Base-by-base conservation (phyloP, 164 flowering plant species). In the Stephania japonica region DNA sequence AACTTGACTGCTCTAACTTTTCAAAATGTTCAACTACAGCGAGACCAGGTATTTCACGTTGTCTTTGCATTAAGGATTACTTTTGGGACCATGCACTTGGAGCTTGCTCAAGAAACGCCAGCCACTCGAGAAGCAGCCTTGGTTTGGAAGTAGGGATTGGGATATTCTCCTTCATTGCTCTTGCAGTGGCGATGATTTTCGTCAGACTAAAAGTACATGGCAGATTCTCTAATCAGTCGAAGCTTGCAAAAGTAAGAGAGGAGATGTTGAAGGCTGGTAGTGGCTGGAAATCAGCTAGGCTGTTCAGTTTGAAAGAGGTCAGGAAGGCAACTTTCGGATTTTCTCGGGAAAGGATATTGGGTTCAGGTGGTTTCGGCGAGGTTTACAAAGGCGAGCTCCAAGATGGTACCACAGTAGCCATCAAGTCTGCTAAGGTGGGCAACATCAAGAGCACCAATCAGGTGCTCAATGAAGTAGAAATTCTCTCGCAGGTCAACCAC, bases 401-500 rank as follows among this genome's bases (percentile, higher is more conserved):
- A 56, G 90, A 90, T 78, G 89, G 90, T 19, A 84, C 86, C 1
- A 27, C 79, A 7, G 91, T 87, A 50, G 92, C 92, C 0, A 83
- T 88, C 10, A 90, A 90, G 79, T 78, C 83, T 27, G 89, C 94
- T 10, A 90, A 86, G 75, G 85, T 86, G 41, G 90, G 89, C 2
- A 83, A 85, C 71, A 70, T 83, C 65, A 86, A 86, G 80, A 84
- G 90, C 81, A 85, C 82, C 12, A 73, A 88, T 23, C 92, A 90
- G 76, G 87, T 90, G 4, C 87, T 90, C 32, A 90, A 88, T 70
- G 92, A 90, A 78, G 87, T 90, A 10, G 84, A 79, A 19, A 85
- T 90, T 19, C 94, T 90, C 53, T 88, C 92, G 67, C 92, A 90
- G 70, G 88, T 90, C 77, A 88, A 86, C 69, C 91, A 90, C 80